Evolutionary conservation across 768 basidiomycete species (phyloP).

Genomic region (Chiua virens): DNA sequence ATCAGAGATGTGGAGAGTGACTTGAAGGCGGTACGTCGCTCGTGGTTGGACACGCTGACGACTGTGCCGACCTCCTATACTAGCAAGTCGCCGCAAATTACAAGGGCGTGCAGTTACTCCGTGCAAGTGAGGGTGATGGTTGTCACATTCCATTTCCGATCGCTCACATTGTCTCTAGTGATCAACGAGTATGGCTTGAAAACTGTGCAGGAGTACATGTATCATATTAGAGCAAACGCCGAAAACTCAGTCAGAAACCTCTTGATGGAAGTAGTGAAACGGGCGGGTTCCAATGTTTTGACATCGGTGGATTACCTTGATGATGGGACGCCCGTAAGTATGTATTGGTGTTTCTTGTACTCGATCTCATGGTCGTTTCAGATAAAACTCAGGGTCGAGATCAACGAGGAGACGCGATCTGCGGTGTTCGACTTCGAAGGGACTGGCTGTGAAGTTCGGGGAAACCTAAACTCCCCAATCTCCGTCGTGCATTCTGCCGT

Average conservation of each 20-base stretch:
- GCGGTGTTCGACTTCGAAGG: conserved; percentile 86
- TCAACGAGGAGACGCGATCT: conserved; percentile 69
- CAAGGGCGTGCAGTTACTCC: conserved; percentile 86
- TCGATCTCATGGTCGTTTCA: conserved; percentile 26
- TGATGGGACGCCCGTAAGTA: conserved; percentile 77
- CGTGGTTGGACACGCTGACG: background rate
- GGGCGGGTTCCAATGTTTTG: conserved; percentile 62
- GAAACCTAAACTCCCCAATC: conserved; percentile 83
- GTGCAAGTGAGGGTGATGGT: conserved; percentile 54
- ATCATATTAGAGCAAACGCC: conserved; percentile 85
- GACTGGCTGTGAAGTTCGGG: conserved; percentile 80
- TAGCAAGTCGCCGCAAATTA: conserved; percentile 95
- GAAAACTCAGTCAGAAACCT: conserved; percentile 84
- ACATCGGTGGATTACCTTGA: conserved; percentile 82
- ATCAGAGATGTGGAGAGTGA: conserved; percentile 91
- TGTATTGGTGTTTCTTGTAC: background rate
- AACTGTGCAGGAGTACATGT: conserved; percentile 93
- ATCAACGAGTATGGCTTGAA: conserved; percentile 83
- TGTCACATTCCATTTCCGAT: conserved; percentile 1
- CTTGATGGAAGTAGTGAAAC: conserved; percentile 70
- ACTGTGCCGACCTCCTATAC: background rate
- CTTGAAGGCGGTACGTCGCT: conserved; percentile 70
- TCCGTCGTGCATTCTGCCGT: conserved; percentile 86
- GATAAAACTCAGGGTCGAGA: conserved; percentile 77
- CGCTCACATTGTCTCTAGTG: conserved; percentile 43